Percentiles rank a stretch among this genome's conserved stretches.
phyloP scores from a whole-genome alignment of 306 rosid species.

The Argentina anserina region DNA sequence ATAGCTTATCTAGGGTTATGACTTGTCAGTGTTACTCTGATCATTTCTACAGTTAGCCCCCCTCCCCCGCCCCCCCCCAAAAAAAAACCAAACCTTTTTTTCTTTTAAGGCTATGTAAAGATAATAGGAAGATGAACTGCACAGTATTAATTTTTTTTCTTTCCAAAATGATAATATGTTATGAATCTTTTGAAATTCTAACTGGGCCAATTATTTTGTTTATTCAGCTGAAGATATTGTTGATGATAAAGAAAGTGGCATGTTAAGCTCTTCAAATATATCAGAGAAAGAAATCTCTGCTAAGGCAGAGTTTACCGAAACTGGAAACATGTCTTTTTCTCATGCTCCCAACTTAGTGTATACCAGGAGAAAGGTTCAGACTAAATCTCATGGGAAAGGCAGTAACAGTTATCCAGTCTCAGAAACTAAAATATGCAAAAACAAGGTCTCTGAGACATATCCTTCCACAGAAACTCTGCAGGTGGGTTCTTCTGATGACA shows the following conservation, averaged over 20 bases:
- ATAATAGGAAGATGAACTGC: background rate
- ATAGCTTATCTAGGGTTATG: background rate
- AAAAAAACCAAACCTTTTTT: background rate
- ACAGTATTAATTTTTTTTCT: background rate
- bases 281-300: conserved; percentile 31
- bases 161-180: conserved; percentile 4
- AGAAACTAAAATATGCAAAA: conserved; percentile 33
- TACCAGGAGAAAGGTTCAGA: conserved; percentile 46
- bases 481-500: conserved; percentile 30
- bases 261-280: conserved; percentile 27
- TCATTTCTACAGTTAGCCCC: background rate
- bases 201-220: conserved; percentile 28
- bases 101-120: background rate
- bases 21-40: background rate
- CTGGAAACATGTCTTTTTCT: conserved; percentile 26
- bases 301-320: conserved; percentile 31
- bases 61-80: too few relatives aligned
- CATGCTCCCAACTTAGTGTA: conserved; percentile 44
- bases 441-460: conserved; percentile 28
- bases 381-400: conserved; percentile 26
- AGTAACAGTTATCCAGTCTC: conserved; percentile 21
- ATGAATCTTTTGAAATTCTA: conserved; percentile 13
- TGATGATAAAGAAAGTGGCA: conserved; percentile 25
- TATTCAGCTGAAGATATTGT: conserved; percentile 28
- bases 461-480: conserved; percentile 29